Percentiles rank a stretch among this genome's conserved stretches.
Conservation (phyloP, 768 basidiomycete genomes). For the Porphyrellus cyaneotinctus region DNA sequence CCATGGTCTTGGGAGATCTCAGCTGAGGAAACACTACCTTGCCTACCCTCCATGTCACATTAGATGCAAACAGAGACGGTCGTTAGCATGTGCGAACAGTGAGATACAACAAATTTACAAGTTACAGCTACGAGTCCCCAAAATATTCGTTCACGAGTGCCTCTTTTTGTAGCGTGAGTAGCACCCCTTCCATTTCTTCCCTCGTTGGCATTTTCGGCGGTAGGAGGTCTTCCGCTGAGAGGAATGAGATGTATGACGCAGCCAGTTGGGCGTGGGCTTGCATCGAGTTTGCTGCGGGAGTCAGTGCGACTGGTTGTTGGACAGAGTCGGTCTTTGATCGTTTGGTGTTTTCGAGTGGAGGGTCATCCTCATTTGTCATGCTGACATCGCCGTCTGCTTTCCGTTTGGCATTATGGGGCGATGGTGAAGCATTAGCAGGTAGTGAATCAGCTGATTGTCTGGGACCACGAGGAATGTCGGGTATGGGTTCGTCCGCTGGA, state of each 20-base stretch:
- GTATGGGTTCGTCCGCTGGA: constrained; percentile 47
- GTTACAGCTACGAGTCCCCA: constrained; percentile 35
- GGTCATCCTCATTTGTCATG: constrained; percentile 31
- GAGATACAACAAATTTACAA: constrained; percentile 12
- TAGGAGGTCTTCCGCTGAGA: constrained; percentile 67
- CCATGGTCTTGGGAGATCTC: constrained; percentile 10
- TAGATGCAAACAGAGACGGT: not conserved
- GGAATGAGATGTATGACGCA: constrained; percentile 67
- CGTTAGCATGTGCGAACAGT: not conserved
- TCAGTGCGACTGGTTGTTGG: constrained; percentile 2
- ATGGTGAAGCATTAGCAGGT: constrained; percentile 15
- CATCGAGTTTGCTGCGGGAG: constrained; percentile 13
- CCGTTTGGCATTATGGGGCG: constrained; percentile 42
- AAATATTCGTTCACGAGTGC: constrained; percentile 78
- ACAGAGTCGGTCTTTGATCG: constrained; percentile 25
- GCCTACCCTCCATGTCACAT: not conserved
- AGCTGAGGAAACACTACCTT: constrained; percentile 1
- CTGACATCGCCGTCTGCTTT: constrained; percentile 46
- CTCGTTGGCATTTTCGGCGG: constrained; percentile 72
- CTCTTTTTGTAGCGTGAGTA: constrained; percentile 76
- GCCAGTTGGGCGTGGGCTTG: constrained; percentile 48
- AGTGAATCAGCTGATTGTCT: constrained; percentile 20
- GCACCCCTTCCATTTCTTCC: constrained; percentile 72
- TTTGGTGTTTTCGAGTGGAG: constrained; percentile 27
- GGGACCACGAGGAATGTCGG: constrained; percentile 42